Evolutionary conservation across 257 asterid species (phyloP), one percentile per base, ranked within the genome.

Genomic region (Capsicum chinense): DNA sequence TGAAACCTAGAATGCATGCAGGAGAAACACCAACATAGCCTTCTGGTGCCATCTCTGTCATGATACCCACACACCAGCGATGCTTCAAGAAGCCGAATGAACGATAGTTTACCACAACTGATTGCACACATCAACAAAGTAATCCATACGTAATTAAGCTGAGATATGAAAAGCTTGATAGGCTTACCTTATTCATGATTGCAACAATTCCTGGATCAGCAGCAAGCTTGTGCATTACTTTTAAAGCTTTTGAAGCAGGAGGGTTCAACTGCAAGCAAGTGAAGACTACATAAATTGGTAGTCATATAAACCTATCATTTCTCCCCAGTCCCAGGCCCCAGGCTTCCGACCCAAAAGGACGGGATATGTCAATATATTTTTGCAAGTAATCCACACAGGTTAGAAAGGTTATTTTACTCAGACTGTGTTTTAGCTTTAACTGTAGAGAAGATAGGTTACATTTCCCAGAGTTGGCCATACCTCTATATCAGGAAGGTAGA

Each of bases 31-130:
- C 99, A 89, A 96, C 99, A 88, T 92, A 94, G 85, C 99, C 99
- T 83, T 91, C 88, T 35, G 99, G 99, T 73, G 98, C 98, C 99
- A 96, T 89, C 93, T 96, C 99, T 26, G 97, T 92, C 94, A 96
- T 86, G 84, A 93, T 89, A 78, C 97, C 98, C 79, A 96, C 98
- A 80, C 93, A 88, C 99, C 99, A 96, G 81, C 89, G 95, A 90
- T 96, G 98, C 99, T 96, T 82, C 82, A 88, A 76, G 74, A 88
- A 86, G 67, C 73, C 83, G 87, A 89, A 88, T 85, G 67, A 85
- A 85, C 9, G 76, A 86, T 26, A 86, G 63, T 59, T 85, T 50
- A 64, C 83, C 81, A 89, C 56, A 81, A 85, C 86, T 56, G 82
- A 69, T 52, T 71, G 14, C 70, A 67, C 33, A 52, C 48, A 71